Base-by-base conservation (phyloP, 768 basidiomycete genomes). In the Gloeopeniophorella convolvens region DNA sequence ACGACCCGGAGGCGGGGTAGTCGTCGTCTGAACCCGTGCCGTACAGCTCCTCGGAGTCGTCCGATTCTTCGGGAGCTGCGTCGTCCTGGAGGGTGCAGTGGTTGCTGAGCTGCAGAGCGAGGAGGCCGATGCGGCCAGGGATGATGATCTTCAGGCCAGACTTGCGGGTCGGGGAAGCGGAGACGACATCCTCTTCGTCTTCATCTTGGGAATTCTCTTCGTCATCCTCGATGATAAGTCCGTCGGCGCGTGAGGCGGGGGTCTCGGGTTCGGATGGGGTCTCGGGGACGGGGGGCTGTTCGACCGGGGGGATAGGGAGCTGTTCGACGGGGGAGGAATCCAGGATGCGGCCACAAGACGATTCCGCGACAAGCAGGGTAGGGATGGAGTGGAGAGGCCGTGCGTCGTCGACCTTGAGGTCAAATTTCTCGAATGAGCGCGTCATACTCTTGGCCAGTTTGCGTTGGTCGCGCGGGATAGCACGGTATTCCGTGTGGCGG, bases 391-490 rank as follows among this genome's bases (percentile, higher is more conserved):
- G n/a, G n/a, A n/a, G n/a, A n/a, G n/a, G n/a, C n/a, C n/a, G n/a
- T n/a, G n/a, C n/a, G n/a, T n/a, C n/a, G n/a, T n/a, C n/a, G n/a
- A n/a, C n/a, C n/a, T n/a, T n/a, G n/a, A n/a, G n/a, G n/a, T n/a
- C n/a, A n/a, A n/a, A n/a, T n/a, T n/a, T n/a, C n/a, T n/a, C n/a
- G n/a, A n/a, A n/a, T n/a, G n/a, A n/a, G n/a, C n/a, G n/a, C n/a
- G n/a, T n/a, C n/a, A n/a, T n/a, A n/a, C 21, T 35, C 26, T 33
- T 44, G 41, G 39, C 42, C 23, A 26, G 16, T 40, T 37, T 34
- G 27, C 51, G 51, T 18, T 48, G 46, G 31, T 37, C 46, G 26
- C 41, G 35, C 11, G 51, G 48, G 21, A 42, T 41, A 37, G 39
- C 28, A 7, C 24, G 28, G 36, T 53, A 53, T 18, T 18, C 42